Evolutionary conservation across 352 stramenopile species (phyloP).

Genomic region (Phytophthora colocasiae): DNA sequence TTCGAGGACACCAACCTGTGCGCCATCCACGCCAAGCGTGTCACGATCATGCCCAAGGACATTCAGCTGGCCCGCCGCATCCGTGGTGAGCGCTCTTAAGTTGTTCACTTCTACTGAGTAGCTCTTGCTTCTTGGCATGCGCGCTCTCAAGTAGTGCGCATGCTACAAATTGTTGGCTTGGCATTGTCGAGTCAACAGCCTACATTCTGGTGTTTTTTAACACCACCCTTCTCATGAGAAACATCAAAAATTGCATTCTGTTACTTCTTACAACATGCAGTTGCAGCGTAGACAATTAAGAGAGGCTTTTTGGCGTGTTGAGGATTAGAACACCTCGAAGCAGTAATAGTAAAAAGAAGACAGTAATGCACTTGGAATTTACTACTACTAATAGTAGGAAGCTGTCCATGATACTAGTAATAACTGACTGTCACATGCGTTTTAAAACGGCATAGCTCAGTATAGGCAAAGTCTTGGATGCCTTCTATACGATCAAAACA

Average conservation of each 20-base stretch:
- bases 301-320: too few relatives aligned
- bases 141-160: neutral
- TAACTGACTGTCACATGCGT: too few relatives aligned
- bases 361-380: too few relatives aligned
- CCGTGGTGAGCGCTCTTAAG: conserved; percentile 86
- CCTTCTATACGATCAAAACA: too few relatives aligned
- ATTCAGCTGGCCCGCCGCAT: conserved; percentile 94
- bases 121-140: conserved; percentile 79
- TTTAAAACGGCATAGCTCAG: too few relatives aligned
- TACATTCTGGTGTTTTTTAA: conserved; percentile 61
- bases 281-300: too few relatives aligned
- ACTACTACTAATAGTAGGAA: too few relatives aligned
- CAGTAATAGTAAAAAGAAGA: too few relatives aligned
- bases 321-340: too few relatives aligned
- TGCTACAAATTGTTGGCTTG: conserved; percentile 11
- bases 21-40: conserved; percentile 93
- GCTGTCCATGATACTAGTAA: too few relatives aligned
- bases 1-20: conserved; percentile 94
- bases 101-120: conserved; percentile 45
- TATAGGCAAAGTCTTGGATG: too few relatives aligned
- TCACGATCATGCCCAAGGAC: conserved; percentile 96
- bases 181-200: conserved; percentile 11
- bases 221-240: conserved; percentile 53
- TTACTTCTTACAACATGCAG: too few relatives aligned
- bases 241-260: neutral